Base-by-base conservation (phyloP, 2,329 filamentous ascomycete genomes). In the Penicillium sp. region DNA sequence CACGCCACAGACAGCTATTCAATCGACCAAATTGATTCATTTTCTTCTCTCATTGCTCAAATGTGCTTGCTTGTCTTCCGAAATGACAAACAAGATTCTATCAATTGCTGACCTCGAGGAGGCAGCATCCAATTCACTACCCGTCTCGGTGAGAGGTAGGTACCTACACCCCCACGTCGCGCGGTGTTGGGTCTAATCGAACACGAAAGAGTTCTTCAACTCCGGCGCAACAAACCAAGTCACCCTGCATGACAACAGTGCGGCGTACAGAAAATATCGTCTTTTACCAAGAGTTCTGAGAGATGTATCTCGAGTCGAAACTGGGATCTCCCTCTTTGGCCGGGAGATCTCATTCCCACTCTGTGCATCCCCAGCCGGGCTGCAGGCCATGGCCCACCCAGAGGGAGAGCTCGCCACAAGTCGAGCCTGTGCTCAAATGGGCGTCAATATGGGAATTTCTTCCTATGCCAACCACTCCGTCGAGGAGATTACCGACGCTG, bases 361-460 rank as follows among this genome's bases (percentile, higher is more conserved):
- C 1, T 79, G 79, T 14, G 75, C 84, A n/a, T 75, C 77, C 1
- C 82, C 81, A 0, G 75, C 80, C 0, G 82, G 79, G 1, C 76
- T 82, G 67, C 81, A 83, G 58, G 70, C 68, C 18, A 72, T 83
- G 45, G 81, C 81, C 1, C 81, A 83, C 54, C 68, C 73, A 0
- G 79, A 82, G 16, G 81, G 80, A 5, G 81, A 83, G 62, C 50
- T 78, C 3, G 81, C 75, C 1, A 82, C 79, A 0, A 77, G 77
- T 2, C 71, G 75, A 6, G 81, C 80, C 1, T 77, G 75, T 27
- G 75, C 75, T 5, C 69, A 67, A 10, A 57, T 67, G 11, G 71
- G 73, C 9, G 61, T 81, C 11, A 64, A 72, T 52, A 81, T 81
- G 79, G 79, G 73, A 2, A 67, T 83, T 14, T 81, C 77, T 1